These are phyloP conservation scores for Basipetospora chlamydospora DNA, from an alignment of 2,329 filamentous ascomycete species.

Conservation along the genomic window DNA sequence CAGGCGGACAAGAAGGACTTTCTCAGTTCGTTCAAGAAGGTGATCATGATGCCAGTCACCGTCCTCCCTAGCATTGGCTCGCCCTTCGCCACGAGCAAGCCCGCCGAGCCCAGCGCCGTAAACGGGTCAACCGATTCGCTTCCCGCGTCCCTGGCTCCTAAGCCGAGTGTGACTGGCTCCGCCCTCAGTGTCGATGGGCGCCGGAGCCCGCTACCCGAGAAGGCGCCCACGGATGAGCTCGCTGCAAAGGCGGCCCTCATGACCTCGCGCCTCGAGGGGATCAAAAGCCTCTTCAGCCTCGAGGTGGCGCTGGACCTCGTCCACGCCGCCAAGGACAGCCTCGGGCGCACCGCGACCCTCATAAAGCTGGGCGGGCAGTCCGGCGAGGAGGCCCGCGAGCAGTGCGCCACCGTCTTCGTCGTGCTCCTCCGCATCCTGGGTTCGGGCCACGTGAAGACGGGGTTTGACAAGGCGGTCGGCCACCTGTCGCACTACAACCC, in stretches of 20 bases:
- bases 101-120: slow-evolving; percentile 14
- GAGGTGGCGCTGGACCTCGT: slow-evolving; percentile 85
- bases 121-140: slow-evolving; percentile 12
- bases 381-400: slow-evolving; percentile 70
- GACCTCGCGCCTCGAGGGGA: slow-evolving; percentile 86
- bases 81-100: slow-evolving; percentile 36
- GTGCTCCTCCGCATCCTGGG: slow-evolving; percentile 72
- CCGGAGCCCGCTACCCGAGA: slow-evolving; percentile 30
- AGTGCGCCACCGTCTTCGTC: slow-evolving; percentile 84
- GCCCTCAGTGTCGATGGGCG: slow-evolving; percentile 17
- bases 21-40: slow-evolving; percentile 90
- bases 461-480: slow-evolving; percentile 82
- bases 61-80: slow-evolving; percentile 56
- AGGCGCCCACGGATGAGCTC: slow-evolving; percentile 77
- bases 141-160: slow-evolving; percentile 3
- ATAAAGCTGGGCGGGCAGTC: slow-evolving; percentile 65
- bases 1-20: slow-evolving; percentile 96
- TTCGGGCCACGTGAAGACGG: slow-evolving; percentile 73
- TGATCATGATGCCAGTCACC: slow-evolving; percentile 97
- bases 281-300: slow-evolving; percentile 89
- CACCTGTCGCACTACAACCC: slow-evolving; percentile 89
- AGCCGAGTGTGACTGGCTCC: slow-evolving; percentile 9
- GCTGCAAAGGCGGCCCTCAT: slow-evolving; percentile 97
- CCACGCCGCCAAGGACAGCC: slow-evolving; percentile 71
- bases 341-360: slow-evolving; percentile 76